These are phyloP conservation scores for Fusarium paranaense DNA, from an alignment of 2,329 filamentous ascomycete genomes.

Conservation along the genomic window DNA sequence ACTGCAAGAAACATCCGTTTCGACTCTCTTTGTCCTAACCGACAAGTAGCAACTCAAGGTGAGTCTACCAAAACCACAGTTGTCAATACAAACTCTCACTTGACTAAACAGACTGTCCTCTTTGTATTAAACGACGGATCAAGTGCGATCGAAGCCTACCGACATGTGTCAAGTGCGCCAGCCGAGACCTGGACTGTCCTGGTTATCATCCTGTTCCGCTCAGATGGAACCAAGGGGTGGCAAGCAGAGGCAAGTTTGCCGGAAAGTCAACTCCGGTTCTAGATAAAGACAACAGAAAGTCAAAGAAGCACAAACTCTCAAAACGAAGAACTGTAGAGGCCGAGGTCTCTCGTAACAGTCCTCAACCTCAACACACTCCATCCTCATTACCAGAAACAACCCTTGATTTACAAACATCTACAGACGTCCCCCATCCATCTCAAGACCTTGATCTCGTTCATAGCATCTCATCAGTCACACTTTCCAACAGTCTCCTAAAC, in stretches of 20 bases:
- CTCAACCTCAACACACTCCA: background rate
- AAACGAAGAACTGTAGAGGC: background rate
- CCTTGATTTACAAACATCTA: background rate
- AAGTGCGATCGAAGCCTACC: slow-evolving; percentile 38
- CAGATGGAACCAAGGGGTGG: slow-evolving; percentile 38
- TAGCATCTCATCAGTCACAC: background rate
- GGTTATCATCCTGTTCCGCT: slow-evolving; percentile 32
- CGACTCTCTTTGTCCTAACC: slow-evolving; percentile 22
- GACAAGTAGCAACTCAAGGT: slow-evolving; percentile 30
- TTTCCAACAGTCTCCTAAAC: slow-evolving; percentile 25
- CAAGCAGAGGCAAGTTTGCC: slow-evolving; percentile 32
- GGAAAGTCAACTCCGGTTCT: slow-evolving; percentile 22
- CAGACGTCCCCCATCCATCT: background rate
- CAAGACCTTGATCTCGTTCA: background rate
- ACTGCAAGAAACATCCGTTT: slow-evolving; percentile 28
- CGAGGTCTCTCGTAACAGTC: background rate
- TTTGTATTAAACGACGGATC: slow-evolving; percentile 33
- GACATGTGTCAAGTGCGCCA: slow-evolving; percentile 32
- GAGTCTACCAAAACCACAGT: background rate
- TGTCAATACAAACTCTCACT: background rate
- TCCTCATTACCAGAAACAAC: background rate
- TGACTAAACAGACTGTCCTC: slow-evolving; percentile 24
- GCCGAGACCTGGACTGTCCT: slow-evolving; percentile 26
- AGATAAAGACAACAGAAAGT: background rate
- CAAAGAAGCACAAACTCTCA: background rate